These are phyloP conservation scores for Bondarzewia mesenterica DNA, from an alignment of 1,284 basidiomycete species.

Conservation along the genomic window DNA sequence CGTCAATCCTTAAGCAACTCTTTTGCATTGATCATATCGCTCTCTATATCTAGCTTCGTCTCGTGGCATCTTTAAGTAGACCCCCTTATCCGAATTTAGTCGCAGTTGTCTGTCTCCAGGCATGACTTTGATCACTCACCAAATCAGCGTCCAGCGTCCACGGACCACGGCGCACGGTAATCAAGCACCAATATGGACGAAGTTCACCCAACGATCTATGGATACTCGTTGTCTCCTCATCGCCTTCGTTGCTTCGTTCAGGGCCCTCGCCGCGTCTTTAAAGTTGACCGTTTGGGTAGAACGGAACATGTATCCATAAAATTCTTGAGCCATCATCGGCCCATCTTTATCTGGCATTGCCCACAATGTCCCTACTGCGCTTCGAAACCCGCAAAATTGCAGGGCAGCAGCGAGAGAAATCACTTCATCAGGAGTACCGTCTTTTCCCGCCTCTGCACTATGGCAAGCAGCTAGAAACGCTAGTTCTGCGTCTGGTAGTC, in stretches of 20 bases:
- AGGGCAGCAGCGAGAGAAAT: neutral
- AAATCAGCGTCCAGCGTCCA: too few species aligned
- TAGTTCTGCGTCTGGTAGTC: constrained; percentile 7
- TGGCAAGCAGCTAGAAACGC: constrained; percentile 13
- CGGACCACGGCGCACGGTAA: too few species aligned
- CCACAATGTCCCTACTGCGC: constrained; percentile 31
- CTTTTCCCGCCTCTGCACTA: neutral
- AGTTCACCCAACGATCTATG: neutral
- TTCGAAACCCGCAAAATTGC: constrained; percentile 22
- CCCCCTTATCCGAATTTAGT: too few species aligned
- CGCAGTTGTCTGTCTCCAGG: too few species aligned
- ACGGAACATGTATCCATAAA: constrained; percentile 2
- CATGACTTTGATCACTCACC: too few species aligned
- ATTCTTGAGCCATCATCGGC: constrained; percentile 5
- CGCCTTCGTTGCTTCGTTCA: neutral
- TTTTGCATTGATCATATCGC: too few species aligned
- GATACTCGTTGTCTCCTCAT: neutral
- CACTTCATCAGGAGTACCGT: constrained; percentile 1
- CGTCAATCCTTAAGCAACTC: too few species aligned
- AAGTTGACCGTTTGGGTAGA: neutral
- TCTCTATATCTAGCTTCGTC: too few species aligned
- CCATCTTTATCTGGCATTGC: constrained; percentile 18
- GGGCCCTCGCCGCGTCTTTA: neutral
- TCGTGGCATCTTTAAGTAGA: too few species aligned
- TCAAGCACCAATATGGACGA: constrained; percentile 1